phyloP scores from a whole-genome alignment of 1,284 basidiomycete genomes.

The Omphalotus olearius region DNA sequence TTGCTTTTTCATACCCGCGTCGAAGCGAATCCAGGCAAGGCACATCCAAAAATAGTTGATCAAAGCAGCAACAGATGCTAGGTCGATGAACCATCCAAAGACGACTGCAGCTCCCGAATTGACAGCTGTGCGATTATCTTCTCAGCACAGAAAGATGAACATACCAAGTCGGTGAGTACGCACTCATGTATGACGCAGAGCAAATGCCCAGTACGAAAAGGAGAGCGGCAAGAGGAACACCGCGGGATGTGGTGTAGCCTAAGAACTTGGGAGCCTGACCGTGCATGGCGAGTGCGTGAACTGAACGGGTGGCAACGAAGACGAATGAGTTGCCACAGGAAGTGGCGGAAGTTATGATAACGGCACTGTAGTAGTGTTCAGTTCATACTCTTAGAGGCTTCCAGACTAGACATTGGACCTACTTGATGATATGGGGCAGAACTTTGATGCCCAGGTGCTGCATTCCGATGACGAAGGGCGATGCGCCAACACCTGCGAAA shows the following conservation, averaged over 20 bases:
- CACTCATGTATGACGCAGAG: slow-evolving; percentile 14
- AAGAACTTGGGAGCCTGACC: slow-evolving; percentile 13
- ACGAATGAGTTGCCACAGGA: slow-evolving; percentile 16
- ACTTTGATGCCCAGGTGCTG: slow-evolving; percentile 40
- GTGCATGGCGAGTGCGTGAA: slow-evolving; percentile 13
- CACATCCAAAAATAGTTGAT: slow-evolving; percentile 17
- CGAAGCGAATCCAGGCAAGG: slow-evolving; percentile 15
- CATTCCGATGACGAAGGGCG: slow-evolving; percentile 51
- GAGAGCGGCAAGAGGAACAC: slow-evolving; percentile 11
- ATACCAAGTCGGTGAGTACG: background rate
- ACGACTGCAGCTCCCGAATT: slow-evolving; percentile 13
- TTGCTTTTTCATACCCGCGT: slow-evolving; percentile 14
- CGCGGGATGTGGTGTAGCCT: slow-evolving; percentile 12
- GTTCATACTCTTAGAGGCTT: too few relatives aligned
- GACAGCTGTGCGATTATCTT: slow-evolving; percentile 5
- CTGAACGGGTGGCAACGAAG: slow-evolving; percentile 13
- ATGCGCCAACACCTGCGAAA: slow-evolving; percentile 30
- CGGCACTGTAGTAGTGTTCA: slow-evolving; percentile 5
- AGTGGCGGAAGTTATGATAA: slow-evolving; percentile 15
- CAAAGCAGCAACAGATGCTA: slow-evolving; percentile 13
- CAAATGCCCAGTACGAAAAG: slow-evolving; percentile 14
- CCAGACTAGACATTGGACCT: background rate
- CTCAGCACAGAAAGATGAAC: too few relatives aligned
- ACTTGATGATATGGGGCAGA: slow-evolving; percentile 38
- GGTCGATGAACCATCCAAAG: slow-evolving; percentile 17